These are phyloP conservation scores for Apophysomyces elegans DNA, from an alignment of 371 early-diverging fungal genomes.

Conservation along the genomic window DNA sequence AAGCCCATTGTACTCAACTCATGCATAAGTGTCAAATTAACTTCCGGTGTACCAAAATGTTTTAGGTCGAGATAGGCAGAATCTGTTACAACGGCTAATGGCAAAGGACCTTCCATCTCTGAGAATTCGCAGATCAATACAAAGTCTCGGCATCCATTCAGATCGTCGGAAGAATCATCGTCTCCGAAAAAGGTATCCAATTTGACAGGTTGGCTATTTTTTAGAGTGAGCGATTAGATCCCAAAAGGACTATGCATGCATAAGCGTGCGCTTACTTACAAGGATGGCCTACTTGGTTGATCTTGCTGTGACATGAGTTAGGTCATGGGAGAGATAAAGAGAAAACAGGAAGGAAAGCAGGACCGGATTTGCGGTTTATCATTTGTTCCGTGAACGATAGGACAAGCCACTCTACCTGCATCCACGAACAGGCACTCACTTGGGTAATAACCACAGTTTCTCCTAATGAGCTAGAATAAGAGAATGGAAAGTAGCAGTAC, in stretches of 20 bases:
- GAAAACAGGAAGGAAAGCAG: neutral
- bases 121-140: conserved; percentile 65
- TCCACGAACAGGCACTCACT: neutral
- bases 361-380: neutral
- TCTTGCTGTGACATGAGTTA: conserved; percentile 3
- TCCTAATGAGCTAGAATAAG: too few relatives aligned
- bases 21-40: conserved; percentile 6
- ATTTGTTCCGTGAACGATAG: neutral
- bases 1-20: conserved; percentile 27
- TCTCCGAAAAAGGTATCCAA: neutral
- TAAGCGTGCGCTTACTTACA: neutral
- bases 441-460: too few relatives aligned
- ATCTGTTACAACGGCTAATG: conserved; percentile 53
- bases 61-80: conserved; percentile 41
- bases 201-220: conserved; percentile 2
- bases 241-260: neutral
- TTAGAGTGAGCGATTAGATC: neutral
- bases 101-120: conserved; percentile 62
- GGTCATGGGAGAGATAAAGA: neutral
- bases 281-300: neutral
- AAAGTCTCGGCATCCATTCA: conserved; percentile 49
- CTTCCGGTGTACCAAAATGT: conserved; percentile 28
- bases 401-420: conserved; percentile 7
- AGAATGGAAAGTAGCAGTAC: too few relatives aligned
- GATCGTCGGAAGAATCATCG: neutral